Evolutionary conservation across 2,329 filamentous ascomycete genomes (phyloP).

Genomic region (Penicillium sp.): DNA sequence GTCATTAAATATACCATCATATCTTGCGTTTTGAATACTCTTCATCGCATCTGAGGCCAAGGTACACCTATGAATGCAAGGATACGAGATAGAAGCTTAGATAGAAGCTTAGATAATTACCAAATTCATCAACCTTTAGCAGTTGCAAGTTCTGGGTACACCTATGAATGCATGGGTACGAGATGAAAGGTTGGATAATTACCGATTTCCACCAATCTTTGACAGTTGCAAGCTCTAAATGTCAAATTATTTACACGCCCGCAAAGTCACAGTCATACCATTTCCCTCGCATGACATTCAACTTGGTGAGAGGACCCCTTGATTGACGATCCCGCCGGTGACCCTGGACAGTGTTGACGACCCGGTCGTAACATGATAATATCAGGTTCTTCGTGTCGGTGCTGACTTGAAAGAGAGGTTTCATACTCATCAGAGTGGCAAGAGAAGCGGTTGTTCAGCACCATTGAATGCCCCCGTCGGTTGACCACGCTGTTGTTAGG

Average conservation of each 20-base stretch:
- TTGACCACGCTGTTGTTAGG: constrained; percentile 35
- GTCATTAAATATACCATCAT: too few species aligned
- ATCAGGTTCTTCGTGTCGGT: constrained; percentile 8
- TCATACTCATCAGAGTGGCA: constrained; percentile 8
- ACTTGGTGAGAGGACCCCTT: constrained; percentile 4
- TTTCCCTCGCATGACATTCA: background rate
- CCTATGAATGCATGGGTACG: too few species aligned
- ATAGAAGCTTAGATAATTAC: background rate
- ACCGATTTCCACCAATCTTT: too few species aligned
- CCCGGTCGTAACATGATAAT: background rate
- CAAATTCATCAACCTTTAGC: background rate
- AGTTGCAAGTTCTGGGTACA: too few species aligned
- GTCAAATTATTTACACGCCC: background rate
- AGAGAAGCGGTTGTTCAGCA: constrained; percentile 39
- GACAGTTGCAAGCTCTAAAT: background rate
- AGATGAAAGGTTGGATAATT: background rate
- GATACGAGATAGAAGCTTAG: background rate
- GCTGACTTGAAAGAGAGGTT: background rate
- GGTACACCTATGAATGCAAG: too few species aligned
- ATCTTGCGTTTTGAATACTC: too few species aligned
- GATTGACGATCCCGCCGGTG: background rate
- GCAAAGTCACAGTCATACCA: background rate
- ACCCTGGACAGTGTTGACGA: background rate
- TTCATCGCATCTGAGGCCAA: too few species aligned
- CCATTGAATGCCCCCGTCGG: constrained; percentile 27